Base-by-base conservation (phyloP, 768 basidiomycete species). In the Leccinum variicolor region DNA sequence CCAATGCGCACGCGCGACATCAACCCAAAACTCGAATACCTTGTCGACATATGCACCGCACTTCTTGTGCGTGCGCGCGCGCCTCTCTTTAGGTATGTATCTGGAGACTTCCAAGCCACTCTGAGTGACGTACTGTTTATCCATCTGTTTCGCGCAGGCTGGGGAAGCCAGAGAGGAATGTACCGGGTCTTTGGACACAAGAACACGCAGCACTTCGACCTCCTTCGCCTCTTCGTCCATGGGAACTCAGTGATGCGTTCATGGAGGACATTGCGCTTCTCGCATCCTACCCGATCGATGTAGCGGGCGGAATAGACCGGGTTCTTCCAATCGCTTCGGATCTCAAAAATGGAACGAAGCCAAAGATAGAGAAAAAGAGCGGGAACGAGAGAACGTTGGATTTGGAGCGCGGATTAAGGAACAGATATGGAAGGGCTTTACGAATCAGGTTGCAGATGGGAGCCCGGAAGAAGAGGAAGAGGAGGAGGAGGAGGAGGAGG, bases 351-450 rank as follows among this genome's bases (percentile, higher is more conserved):
- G 86, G 4, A 73, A 76, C 46, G 73, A 79, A 45, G 75, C 77
- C 56, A 64, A 57, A 15, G 65, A 65, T 19, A 62, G 25, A 52
- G 59, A 61, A 13, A 75, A 69, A 49, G 53, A 64, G 19, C 57
- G 62, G 7, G 74, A 74, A 53, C 67, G 64, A 10, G 72, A 71
- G 9, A 75, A 67, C 17, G 69, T 74, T 2, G 79, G 79, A 28
- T 69, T 91, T 2, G 83, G 86, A 6, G 76, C 77, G 45, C 81
- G 85, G 25, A 68, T 89, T 14, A 82, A 77, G 54, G 77, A 78
- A 25, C 81, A 78, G 1, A 78, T 90, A 67, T 90, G 89, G 89
- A 84, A 78, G 63, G 85, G 86, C 1, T 81, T 89, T 47, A 81
- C 79, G 14, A 82, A 81, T 59, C 84, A 84, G 64, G 69, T 76